A percentile compares a stretch with the other conserved stretches of the same genome.
These are phyloP conservation scores for Trypanosoma avium DNA, from an alignment of 208 protist species.

Conservation along the genomic window DNA sequence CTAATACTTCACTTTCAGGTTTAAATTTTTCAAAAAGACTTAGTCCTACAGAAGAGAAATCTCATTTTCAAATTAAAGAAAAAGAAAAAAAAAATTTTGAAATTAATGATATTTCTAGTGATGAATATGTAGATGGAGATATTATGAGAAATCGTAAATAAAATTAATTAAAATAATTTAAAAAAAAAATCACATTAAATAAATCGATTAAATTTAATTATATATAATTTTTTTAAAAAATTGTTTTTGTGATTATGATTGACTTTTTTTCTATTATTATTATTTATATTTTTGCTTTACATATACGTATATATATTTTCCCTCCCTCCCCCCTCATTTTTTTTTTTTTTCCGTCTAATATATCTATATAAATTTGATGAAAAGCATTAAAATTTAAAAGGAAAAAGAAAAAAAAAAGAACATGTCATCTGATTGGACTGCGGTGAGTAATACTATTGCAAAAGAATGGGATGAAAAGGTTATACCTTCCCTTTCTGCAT, in stretches of 20 bases:
- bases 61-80: neutral
- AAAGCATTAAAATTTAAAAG: too few relatives aligned
- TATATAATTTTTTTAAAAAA: too few relatives aligned
- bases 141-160: conserved; percentile 14
- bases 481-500: conserved; percentile 77
- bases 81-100: neutral
- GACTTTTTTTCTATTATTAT: too few relatives aligned
- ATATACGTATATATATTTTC: conserved; percentile 8
- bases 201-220: neutral
- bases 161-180: too few relatives aligned
- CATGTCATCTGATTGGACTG: conserved; percentile 43
- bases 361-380: neutral
- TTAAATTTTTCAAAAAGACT: neutral
- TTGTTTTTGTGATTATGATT: too few relatives aligned
- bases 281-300: too few relatives aligned
- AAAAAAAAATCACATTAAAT: neutral
- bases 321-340: neutral
- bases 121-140: conserved; percentile 18
- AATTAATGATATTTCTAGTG: neutral
- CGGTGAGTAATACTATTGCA: conserved; percentile 52
- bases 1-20: too few relatives aligned
- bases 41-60: neutral
- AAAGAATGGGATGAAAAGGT: conserved; percentile 85
- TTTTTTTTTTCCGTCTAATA: conserved; percentile 15
- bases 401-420: conserved; percentile 7